These are phyloP conservation scores for Malus fusca DNA, from an alignment of 306 rosid genomes.

Conservation along the genomic window DNA sequence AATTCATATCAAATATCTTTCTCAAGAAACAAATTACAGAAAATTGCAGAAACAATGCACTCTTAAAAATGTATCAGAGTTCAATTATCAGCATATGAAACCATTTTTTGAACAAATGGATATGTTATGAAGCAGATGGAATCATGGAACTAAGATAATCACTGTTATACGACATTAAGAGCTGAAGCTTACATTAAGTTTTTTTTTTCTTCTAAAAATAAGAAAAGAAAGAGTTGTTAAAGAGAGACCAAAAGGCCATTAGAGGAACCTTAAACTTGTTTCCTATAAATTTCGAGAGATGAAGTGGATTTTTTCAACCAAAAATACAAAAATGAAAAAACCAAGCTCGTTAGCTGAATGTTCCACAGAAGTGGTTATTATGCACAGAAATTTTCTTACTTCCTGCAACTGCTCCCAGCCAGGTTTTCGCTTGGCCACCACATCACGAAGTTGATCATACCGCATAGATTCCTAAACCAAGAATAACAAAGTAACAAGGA, in stretches of 20 bases:
- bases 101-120: not conserved
- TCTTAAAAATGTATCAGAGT: not conserved
- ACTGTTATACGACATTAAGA: not conserved
- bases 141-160: too few relatives aligned
- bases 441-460: slow-evolving; percentile 84
- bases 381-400: slow-evolving; percentile 38
- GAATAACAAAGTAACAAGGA: slow-evolving; percentile 4
- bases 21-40: slow-evolving; percentile 3
- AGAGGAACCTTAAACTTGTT: not conserved
- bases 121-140: not conserved
- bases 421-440: slow-evolving; percentile 75
- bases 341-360: not conserved
- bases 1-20: slow-evolving; percentile 5
- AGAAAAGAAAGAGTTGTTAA: not conserved
- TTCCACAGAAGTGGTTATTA: slow-evolving; percentile 6
- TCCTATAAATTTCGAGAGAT: not conserved
- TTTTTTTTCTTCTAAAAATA: not conserved
- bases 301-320: not conserved
- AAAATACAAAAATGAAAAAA: not conserved
- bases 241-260: not conserved
- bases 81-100: not conserved
- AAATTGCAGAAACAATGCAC: not conserved
- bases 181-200: not conserved
- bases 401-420: slow-evolving; percentile 97
- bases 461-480: slow-evolving; percentile 62